Conservation (phyloP, 768 basidiomycete genomes). For the Porpolomopsis calyptriformis region DNA sequence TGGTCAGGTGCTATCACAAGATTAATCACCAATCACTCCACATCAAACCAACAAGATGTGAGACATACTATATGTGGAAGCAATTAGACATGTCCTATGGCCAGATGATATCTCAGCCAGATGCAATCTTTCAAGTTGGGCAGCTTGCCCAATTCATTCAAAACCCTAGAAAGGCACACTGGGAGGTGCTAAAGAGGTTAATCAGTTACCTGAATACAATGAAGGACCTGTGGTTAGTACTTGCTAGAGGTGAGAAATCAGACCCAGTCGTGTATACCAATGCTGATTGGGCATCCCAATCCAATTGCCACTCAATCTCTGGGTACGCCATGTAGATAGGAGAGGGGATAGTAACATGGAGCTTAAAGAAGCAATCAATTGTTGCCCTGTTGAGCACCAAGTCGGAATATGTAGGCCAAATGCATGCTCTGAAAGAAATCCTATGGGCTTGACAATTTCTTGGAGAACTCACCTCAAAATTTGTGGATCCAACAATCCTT, state of each 20-base stretch:
- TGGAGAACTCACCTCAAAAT: constrained; percentile 9
- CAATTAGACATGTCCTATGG: too few species aligned
- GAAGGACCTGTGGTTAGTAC: too few species aligned
- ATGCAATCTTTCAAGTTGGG: too few species aligned
- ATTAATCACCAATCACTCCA: too few species aligned
- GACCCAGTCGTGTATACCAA: constrained; percentile 6
- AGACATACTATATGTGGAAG: too few species aligned
- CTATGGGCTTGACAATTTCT: constrained; percentile 19
- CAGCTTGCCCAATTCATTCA: too few species aligned
- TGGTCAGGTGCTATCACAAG: too few species aligned
- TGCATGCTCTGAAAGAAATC: constrained; percentile 11
- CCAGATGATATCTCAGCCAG: too few species aligned
- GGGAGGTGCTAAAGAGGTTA: too few species aligned
- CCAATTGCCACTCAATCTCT: constrained; percentile 15
- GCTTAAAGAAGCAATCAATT: constrained; percentile 15
- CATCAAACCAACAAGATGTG: too few species aligned
- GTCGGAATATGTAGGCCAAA: constrained; percentile 13
- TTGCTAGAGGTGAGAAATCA: not conserved
- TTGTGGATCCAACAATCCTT: constrained; percentile 4
- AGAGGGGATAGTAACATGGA: constrained; percentile 19
- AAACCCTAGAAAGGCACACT: too few species aligned
- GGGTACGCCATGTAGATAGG: constrained; percentile 19
- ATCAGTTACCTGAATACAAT: too few species aligned
- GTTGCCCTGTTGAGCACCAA: constrained; percentile 11
- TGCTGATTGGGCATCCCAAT: constrained; percentile 9